phyloP scores from a whole-genome alignment of 2,329 filamentous ascomycete species.

The Claviceps paspali region DNA sequence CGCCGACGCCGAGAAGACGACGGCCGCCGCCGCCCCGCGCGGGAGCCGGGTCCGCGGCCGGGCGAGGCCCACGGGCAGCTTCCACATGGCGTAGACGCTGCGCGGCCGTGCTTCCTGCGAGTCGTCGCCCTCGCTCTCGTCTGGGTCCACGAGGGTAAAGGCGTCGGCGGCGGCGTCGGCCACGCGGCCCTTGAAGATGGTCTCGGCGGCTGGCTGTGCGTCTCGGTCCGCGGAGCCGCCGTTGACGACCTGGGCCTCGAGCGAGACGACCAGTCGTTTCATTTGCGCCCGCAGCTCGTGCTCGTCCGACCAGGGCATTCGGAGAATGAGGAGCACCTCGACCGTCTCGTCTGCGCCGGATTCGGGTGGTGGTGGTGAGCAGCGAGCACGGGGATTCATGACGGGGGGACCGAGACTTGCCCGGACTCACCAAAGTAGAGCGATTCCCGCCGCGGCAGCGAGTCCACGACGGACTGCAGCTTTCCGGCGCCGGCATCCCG shows the following conservation, averaged over 20 bases:
- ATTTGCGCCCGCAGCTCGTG: slow-evolving; percentile 42
- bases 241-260: slow-evolving; percentile 53
- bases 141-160: slow-evolving; percentile 32
- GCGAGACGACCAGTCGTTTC: slow-evolving; percentile 44
- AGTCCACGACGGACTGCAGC: slow-evolving; percentile 37
- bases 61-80: slow-evolving; percentile 39
- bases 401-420: too few relatives aligned
- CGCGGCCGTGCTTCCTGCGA: slow-evolving; percentile 14
- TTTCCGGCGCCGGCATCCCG: slow-evolving; percentile 26
- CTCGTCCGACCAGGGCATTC: slow-evolving; percentile 45
- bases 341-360: slow-evolving; percentile 52
- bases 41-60: slow-evolving; percentile 51
- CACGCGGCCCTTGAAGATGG: slow-evolving; percentile 41
- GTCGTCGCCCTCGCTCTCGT: slow-evolving; percentile 14
- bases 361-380: too few relatives aligned
- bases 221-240: slow-evolving; percentile 33
- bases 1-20: slow-evolving; percentile 49
- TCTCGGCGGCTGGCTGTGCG: slow-evolving; percentile 35
- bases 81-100: slow-evolving; percentile 44
- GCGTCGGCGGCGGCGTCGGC: slow-evolving; percentile 35
- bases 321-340: slow-evolving; percentile 52
- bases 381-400: too few relatives aligned
- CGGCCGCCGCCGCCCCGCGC: slow-evolving; percentile 44
- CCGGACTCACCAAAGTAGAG: slow-evolving; percentile 57
- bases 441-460: slow-evolving; percentile 45